A percentile compares a stretch with the other conserved stretches of the same genome.
Conservation (phyloP, 257 asterid genomes). For the Solanum verrucosum region DNA sequence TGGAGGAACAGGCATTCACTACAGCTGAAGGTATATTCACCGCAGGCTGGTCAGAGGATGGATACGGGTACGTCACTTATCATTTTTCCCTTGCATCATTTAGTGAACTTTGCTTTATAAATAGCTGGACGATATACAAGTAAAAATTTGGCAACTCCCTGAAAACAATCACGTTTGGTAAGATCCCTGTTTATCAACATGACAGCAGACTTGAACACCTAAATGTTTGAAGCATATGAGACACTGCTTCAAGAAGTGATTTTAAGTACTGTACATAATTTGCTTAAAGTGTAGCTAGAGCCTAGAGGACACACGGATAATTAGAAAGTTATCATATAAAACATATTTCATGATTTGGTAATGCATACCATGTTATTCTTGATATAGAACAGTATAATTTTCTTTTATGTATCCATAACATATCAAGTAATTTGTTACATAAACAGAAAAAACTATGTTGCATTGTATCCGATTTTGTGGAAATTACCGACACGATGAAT, state of each 20-base stretch:
- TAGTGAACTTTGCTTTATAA: background rate
- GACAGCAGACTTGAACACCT: background rate
- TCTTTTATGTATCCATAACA: background rate
- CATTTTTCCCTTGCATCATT: background rate
- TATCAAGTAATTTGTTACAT: background rate
- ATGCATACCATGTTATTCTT: background rate
- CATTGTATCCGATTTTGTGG: background rate
- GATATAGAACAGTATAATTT: background rate
- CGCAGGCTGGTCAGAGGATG: constrained; percentile 99
- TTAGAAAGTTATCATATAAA: background rate
- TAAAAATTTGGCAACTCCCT: background rate
- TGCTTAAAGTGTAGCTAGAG: background rate
- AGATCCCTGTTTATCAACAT: background rate
- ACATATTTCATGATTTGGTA: background rate
- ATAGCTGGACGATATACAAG: background rate
- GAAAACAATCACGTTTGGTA: background rate
- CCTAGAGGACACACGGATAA: background rate
- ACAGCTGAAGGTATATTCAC: constrained; percentile 88
- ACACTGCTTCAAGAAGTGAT: background rate
- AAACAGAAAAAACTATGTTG: background rate
- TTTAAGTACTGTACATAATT: background rate
- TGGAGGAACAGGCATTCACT: constrained; percentile 87
- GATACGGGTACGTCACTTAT: constrained; percentile 57
- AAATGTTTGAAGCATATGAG: background rate
- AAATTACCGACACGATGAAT: background rate